Evolutionary conservation across 495 filamentous ascomycete genomes (phyloP), one percentile per base, ranked within the genome.

Genomic region (Podospora fimiseda): DNA sequence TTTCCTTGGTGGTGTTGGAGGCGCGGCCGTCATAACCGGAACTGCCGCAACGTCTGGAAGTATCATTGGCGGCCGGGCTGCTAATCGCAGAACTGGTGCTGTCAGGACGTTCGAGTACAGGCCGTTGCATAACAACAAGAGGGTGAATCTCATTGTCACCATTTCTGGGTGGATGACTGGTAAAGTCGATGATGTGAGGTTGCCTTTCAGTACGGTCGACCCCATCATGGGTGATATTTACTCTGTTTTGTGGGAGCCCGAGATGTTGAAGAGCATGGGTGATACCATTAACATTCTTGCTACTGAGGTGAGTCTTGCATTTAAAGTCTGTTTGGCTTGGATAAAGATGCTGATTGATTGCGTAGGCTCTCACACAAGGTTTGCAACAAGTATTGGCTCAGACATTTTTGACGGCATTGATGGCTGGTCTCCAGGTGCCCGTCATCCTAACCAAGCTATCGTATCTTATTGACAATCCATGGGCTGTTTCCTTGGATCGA

Each of bases 201-300:
- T 99, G 54, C 93, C 93, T 13, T 99, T 83, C 68, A 95, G 89
- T 70, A 99, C 93, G 2, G 85, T 99, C 2, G 91, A 97, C 67
- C 90, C 93, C 0, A 81, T 96, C 53, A 97, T 99, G 93, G 93
- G 93, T 27, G 93, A 99, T 71, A 80, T 99, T 18, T 99, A 97
- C 70, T 97, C 94, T 0, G 84, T 99, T 8, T 75, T 92, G 48
- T 99, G 94, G 94, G 93, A 99, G 68, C 94, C 93, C 3, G 93
- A 99, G 59, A 95, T 99, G 91, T 78, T 99, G 57, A 86, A 80
- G 43, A 93, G 87, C 63, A 97, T 96, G 88, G 93, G 93, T 76
- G 86, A 90, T 50, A 99, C 93, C 19, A 97, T 99, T 59, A 95
- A 96, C 59, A 96, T 99, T 67, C 76, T 99, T 43, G 93, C 94